These are phyloP conservation scores for Kuraishia molischiana DNA, from an alignment of 805 yeast species.

Conservation along the genomic window DNA sequence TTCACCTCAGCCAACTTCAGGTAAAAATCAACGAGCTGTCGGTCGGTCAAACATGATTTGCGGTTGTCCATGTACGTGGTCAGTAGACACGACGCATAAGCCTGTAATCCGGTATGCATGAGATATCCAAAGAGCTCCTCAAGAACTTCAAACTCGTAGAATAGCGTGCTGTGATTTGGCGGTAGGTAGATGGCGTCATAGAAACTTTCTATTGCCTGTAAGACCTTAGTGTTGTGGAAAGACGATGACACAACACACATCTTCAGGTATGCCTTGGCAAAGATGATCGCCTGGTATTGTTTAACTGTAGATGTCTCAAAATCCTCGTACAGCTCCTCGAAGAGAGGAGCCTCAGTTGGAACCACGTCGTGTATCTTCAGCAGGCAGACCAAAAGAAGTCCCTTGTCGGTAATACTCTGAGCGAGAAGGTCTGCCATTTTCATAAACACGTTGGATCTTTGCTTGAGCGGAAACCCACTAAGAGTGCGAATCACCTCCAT, in stretches of 20 bases:
- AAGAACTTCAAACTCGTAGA: conserved; percentile 22
- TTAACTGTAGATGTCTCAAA: not conserved
- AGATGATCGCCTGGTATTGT: not conserved
- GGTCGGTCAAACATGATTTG: not conserved
- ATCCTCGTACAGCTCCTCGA: not conserved
- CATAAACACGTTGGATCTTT: not conserved
- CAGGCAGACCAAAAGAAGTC: not conserved
- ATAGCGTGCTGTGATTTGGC: not conserved
- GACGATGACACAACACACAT: conserved; percentile 1
- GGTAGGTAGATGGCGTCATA: not conserved
- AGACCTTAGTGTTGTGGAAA: not conserved
- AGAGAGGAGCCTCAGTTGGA: not conserved
- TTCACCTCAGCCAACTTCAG: conserved; percentile 3
- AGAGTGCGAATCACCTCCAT: not conserved
- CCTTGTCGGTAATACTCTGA: not conserved
- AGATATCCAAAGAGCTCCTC: conserved; percentile 14
- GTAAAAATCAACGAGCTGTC: conserved; percentile 2
- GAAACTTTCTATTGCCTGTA: not conserved
- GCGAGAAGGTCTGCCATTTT: not conserved
- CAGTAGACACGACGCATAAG: conserved; percentile 1
- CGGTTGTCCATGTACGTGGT: not conserved
- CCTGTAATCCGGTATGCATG: not conserved
- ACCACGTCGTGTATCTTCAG: not conserved
- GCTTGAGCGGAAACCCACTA: not conserved
- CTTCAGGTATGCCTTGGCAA: not conserved